phyloP scores from a whole-genome alignment of 371 early-diverging fungal species.

The Nematocida sp. region DNA sequence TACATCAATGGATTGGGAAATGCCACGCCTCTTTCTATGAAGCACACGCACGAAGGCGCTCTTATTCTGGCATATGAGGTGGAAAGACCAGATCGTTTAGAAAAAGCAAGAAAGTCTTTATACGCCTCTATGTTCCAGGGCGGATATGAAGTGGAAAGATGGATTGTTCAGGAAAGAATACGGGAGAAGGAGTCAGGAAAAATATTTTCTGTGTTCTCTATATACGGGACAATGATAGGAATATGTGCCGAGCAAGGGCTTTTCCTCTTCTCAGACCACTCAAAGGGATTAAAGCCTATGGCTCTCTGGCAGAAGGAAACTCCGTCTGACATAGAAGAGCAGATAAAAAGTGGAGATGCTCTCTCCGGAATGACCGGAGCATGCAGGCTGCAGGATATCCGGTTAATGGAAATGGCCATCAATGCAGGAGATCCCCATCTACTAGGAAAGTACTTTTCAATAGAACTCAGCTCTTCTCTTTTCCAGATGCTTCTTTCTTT shows the following conservation, averaged over 20 bases:
- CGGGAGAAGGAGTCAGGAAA: slow-evolving; percentile 1
- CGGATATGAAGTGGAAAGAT: slow-evolving; percentile 13
- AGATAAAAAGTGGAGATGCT: slow-evolving; percentile 17
- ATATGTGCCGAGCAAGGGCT: slow-evolving; percentile 7
- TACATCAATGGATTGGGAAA: slow-evolving; percentile 27
- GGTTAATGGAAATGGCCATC: not conserved
- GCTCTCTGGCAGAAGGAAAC: slow-evolving; percentile 30
- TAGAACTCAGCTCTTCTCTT: not conserved
- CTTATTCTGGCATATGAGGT: slow-evolving; percentile 25
- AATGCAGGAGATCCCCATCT: slow-evolving; percentile 14
- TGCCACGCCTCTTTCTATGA: not conserved
- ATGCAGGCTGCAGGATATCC: not conserved
- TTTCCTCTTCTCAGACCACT: not conserved
- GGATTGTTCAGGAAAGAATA: slow-evolving; percentile 29
- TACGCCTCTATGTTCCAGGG: slow-evolving; percentile 18
- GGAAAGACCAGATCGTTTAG: slow-evolving; percentile 6
- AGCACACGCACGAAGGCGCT: not conserved
- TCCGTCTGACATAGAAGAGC: not conserved
- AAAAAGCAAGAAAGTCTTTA: not conserved
- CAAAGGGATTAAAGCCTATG: not conserved
- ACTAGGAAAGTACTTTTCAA: slow-evolving; percentile 23
- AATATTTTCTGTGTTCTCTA: not conserved
- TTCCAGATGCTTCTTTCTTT: not conserved
- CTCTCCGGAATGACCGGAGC: slow-evolving; percentile 17
- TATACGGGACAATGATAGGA: not conserved